Conservation (phyloP, 2,329 filamentous ascomycete genomes). For the Penicillium sp. region DNA sequence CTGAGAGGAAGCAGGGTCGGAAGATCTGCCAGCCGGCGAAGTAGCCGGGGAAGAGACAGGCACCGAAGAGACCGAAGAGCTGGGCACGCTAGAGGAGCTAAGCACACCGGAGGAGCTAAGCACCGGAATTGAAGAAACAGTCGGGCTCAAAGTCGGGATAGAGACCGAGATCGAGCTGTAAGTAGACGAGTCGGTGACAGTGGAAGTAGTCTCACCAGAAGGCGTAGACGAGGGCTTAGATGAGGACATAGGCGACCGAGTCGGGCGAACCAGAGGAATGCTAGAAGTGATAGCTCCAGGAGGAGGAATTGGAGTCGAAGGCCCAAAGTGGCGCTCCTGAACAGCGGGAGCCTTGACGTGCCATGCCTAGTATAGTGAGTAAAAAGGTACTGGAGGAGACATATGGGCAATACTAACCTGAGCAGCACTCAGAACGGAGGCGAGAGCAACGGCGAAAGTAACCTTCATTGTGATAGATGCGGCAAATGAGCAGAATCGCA, state of each 20-base stretch:
- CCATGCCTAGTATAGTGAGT: background rate
- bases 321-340: background rate
- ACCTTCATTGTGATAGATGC: background rate
- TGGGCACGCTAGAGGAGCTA: no score
- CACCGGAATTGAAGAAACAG: no score
- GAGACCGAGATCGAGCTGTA: background rate
- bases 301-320: background rate
- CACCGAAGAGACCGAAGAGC: background rate
- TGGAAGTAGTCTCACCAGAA: background rate
- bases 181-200: background rate
- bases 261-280: background rate
- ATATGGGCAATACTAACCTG: background rate
- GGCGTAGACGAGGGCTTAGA: background rate
- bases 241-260: background rate
- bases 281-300: background rate
- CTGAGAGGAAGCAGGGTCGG: constrained; percentile 13
- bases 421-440: background rate
- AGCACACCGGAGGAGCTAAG: no score
- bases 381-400: background rate
- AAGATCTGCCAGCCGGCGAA: background rate
- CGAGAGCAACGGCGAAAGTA: background rate
- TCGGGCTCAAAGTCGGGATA: background rate
- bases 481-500: background rate
- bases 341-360: background rate
- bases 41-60: background rate